Conservation (phyloP, 768 basidiomycete genomes). For the Mycena alexandri region DNA sequence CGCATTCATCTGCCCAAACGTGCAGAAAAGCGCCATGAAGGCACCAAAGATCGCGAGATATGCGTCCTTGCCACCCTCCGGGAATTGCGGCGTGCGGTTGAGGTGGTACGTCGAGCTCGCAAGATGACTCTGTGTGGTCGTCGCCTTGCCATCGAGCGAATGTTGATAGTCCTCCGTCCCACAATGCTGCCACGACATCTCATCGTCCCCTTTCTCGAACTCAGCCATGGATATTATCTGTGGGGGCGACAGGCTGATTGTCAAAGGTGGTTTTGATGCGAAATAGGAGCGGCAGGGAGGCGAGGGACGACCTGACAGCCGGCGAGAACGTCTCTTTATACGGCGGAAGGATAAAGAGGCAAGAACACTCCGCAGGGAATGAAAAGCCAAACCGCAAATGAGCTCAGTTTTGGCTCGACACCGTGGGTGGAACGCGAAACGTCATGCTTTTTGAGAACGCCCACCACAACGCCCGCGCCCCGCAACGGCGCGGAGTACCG, state of each 20-base stretch:
- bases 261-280: slow-evolving; percentile 22
- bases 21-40: slow-evolving; percentile 74
- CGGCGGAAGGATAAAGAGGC: neutral
- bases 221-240: slow-evolving; percentile 31
- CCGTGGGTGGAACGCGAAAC: slow-evolving; percentile 30
- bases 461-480: slow-evolving; percentile 19
- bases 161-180: slow-evolving; percentile 37
- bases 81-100: slow-evolving; percentile 33
- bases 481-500: slow-evolving; percentile 34
- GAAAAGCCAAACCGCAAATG: slow-evolving; percentile 36
- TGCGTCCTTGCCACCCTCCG: slow-evolving; percentile 50
- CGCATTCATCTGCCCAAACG: slow-evolving; percentile 79
- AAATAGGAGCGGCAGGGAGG: slow-evolving; percentile 4
- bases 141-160: slow-evolving; percentile 35
- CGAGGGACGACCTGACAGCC: slow-evolving; percentile 2
- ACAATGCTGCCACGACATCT: slow-evolving; percentile 39
- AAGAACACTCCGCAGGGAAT: slow-evolving; percentile 22
- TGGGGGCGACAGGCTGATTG: slow-evolving; percentile 35
- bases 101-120: slow-evolving; percentile 32
- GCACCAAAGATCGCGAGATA: slow-evolving; percentile 72
- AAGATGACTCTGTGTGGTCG: slow-evolving; percentile 34
- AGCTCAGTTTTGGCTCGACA: slow-evolving; percentile 33
- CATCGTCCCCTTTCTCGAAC: slow-evolving; percentile 31
- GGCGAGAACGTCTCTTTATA: slow-evolving; percentile 28
- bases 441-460: slow-evolving; percentile 35